phyloP scores from a whole-genome alignment of 192 early-diverging fungal genomes.

The Oehlia diaphana region DNA sequence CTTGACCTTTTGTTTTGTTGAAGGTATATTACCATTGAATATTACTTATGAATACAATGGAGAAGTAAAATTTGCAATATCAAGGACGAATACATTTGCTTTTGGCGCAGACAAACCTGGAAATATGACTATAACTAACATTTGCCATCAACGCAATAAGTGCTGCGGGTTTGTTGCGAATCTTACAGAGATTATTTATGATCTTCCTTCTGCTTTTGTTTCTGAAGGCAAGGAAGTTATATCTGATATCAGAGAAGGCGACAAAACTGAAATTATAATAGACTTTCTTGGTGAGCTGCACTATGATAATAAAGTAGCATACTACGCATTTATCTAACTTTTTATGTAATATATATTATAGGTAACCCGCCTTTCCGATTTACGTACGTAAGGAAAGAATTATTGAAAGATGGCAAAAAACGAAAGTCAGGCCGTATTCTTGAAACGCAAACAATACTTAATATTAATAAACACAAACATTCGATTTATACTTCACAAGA shows the following conservation, averaged over 20 bases:
- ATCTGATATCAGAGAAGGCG: conserved; percentile 47
- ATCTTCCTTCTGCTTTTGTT: conserved; percentile 41
- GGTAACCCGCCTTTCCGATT: conserved; percentile 48
- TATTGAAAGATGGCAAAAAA: conserved; percentile 35
- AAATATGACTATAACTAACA: conserved; percentile 47
- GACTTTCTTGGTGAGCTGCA: conserved; percentile 39
- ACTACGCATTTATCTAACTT: background rate
- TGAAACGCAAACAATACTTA: conserved; percentile 40
- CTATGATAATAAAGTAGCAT: background rate
- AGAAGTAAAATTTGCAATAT: conserved; percentile 30
- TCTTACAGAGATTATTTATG: conserved; percentile 40
- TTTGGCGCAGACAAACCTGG: conserved; percentile 48
- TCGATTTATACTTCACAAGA: conserved; percentile 41
- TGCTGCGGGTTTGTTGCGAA: conserved; percentile 42
- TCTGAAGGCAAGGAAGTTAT: conserved; percentile 45
- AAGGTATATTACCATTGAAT: conserved; percentile 15
- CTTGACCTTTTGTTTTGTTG: background rate
- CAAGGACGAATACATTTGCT: conserved; percentile 23
- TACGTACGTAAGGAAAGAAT: conserved; percentile 43
- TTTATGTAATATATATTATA: background rate
- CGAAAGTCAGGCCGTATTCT: conserved; percentile 35
- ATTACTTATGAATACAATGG: conserved; percentile 41
- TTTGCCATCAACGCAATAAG: conserved; percentile 46
- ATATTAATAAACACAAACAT: conserved; percentile 37
- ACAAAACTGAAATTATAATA: conserved; percentile 42